phyloP scores from a whole-genome alignment of 495 filamentous ascomycete genomes.

The Penicillium longicatenatum region DNA sequence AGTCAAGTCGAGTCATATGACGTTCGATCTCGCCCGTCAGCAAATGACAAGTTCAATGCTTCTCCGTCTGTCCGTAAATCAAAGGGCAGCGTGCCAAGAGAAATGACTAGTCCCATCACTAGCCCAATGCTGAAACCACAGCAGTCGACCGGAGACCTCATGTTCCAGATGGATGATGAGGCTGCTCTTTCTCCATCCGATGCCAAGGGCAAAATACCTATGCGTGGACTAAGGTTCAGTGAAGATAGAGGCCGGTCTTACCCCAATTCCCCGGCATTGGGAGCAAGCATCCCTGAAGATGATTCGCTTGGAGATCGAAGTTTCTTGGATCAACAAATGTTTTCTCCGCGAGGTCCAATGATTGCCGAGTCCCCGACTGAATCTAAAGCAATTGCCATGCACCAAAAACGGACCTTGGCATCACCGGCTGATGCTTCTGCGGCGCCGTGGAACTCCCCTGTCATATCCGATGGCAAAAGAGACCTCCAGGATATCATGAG shows the following conservation, averaged over 20 bases:
- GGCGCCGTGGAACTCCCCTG: slow-evolving; percentile 62
- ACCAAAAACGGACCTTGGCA: slow-evolving; percentile 23
- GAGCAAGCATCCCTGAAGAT: slow-evolving; percentile 32
- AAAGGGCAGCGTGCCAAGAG: slow-evolving; percentile 48
- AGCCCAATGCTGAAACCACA: slow-evolving; percentile 66
- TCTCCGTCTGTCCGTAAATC: slow-evolving; percentile 58
- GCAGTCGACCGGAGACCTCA: slow-evolving; percentile 70
- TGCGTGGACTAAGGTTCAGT: slow-evolving; percentile 25
- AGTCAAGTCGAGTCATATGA: slow-evolving; percentile 61
- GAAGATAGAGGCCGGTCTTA: slow-evolving; percentile 25
- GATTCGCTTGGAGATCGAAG: slow-evolving; percentile 33
- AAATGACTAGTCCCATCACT: slow-evolving; percentile 42
- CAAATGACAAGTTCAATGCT: slow-evolving; percentile 51
- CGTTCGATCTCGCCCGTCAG: slow-evolving; percentile 41
- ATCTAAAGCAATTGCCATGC: slow-evolving; percentile 23
- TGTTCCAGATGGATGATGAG: slow-evolving; percentile 96
- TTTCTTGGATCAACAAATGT: slow-evolving; percentile 40
- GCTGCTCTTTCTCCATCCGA: slow-evolving; percentile 32
- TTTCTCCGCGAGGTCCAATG: slow-evolving; percentile 24
- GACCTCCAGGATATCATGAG: slow-evolving; percentile 84
- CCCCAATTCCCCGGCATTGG: slow-evolving; percentile 31
- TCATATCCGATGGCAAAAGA: slow-evolving; percentile 62
- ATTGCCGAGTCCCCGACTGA: slow-evolving; percentile 37
- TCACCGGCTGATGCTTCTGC: slow-evolving; percentile 18
- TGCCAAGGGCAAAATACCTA: slow-evolving; percentile 34